A percentile compares a stretch with the other conserved stretches of the same genome.
phyloP scores from a whole-genome alignment of 176 grass and related monocot genomes.

The Aegilops sharonensis region DNA sequence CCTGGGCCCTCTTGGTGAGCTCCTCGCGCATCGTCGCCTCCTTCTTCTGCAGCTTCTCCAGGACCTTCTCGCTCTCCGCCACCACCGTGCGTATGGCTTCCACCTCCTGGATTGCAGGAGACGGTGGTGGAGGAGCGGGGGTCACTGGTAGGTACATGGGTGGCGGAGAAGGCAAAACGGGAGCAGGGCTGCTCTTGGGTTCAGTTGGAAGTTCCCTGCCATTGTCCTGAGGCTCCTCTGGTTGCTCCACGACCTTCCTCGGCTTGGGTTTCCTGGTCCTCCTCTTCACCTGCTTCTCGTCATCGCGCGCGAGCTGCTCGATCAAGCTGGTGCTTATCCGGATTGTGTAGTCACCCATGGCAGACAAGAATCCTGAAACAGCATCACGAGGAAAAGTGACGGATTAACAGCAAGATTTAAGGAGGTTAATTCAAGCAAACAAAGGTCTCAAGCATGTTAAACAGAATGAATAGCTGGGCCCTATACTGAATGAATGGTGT shows the following conservation, averaged over 20 bases:
- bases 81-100: conserved; percentile 61
- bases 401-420: neutral
- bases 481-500: neutral
- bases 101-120: conserved; percentile 46
- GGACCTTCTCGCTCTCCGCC: conserved; percentile 49
- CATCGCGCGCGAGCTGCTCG: conserved; percentile 53
- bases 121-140: conserved; percentile 30
- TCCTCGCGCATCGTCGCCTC: conserved; percentile 60
- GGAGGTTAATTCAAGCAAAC: neutral
- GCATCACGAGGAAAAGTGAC: neutral
- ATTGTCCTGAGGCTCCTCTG: conserved; percentile 37
- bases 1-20: conserved; percentile 70
- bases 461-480: neutral
- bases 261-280: conserved; percentile 72
- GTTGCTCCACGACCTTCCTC: conserved; percentile 38
- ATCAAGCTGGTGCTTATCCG: conserved; percentile 65
- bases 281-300: conserved; percentile 48
- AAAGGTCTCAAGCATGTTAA: neutral
- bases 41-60: conserved; percentile 67
- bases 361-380: neutral
- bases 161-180: conserved; percentile 33
- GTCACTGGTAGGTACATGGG: conserved; percentile 48
- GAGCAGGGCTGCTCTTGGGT: conserved; percentile 23
- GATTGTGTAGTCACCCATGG: conserved; percentile 25
- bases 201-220: conserved; percentile 31